These are phyloP conservation scores for Saccharomycopsis fodiens DNA, from an alignment of 805 yeast species.

Conservation along the genomic window DNA sequence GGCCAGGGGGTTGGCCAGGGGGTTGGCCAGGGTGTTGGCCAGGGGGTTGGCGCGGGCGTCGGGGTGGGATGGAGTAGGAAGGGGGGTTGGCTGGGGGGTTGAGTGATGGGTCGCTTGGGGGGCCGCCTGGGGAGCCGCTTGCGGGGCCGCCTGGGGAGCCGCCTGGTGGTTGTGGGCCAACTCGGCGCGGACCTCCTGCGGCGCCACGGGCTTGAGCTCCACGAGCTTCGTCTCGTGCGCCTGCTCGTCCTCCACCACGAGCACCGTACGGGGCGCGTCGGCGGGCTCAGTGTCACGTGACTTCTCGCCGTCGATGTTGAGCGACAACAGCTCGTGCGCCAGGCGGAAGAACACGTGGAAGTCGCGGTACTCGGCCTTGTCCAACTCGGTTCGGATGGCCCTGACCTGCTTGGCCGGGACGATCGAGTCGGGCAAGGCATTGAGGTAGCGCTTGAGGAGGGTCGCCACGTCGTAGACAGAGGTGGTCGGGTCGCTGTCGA, in stretches of 20 bases:
- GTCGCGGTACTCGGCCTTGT: constrained; percentile 8
- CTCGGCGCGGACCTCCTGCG: not conserved
- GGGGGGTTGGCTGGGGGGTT: not conserved
- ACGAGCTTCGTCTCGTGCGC: not conserved
- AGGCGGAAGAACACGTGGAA: constrained; percentile 15
- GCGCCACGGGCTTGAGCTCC: not conserved
- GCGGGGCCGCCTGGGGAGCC: too few species aligned
- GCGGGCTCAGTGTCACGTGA: not conserved
- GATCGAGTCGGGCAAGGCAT: constrained; percentile 86
- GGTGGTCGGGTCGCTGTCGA: constrained; percentile 1
- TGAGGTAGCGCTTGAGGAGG: constrained; percentile 74
- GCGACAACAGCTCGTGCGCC: constrained; percentile 15
- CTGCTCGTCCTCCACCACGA: not conserved
- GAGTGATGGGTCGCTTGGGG: not conserved
- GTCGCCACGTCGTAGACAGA: constrained; percentile 95
- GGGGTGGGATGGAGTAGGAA: too few species aligned
- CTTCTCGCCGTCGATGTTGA: constrained; percentile 16
- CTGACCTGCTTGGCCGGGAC: constrained; percentile 43
- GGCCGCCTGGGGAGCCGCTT: not conserved
- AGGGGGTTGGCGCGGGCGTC: not conserved
- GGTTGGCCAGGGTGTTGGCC: not conserved
- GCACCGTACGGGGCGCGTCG: not conserved
- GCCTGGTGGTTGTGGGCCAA: too few species aligned
- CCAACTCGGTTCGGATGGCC: constrained; percentile 20
- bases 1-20: constrained; percentile 1